phyloP scores from a whole-genome alignment of 352 stramenopile genomes.

The Globisporangium apiculatum region DNA sequence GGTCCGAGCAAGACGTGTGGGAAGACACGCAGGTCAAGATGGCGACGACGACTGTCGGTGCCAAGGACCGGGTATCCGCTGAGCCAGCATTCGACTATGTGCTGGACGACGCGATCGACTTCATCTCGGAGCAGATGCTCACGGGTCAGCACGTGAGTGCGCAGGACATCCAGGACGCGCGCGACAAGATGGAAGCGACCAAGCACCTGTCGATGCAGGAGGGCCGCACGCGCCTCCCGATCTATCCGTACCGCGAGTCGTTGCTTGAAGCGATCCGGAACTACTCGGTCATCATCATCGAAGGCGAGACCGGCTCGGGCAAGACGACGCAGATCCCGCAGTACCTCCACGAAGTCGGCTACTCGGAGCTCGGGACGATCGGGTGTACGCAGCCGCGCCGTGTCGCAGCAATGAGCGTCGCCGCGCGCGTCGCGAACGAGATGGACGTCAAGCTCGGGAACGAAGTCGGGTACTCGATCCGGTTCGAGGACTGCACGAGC shows the following conservation, averaged over 20 bases:
- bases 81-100: slow-evolving; percentile 26
- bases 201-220: slow-evolving; percentile 95
- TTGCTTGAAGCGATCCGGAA: slow-evolving; percentile 97
- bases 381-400: slow-evolving; percentile 94
- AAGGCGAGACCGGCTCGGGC: slow-evolving; percentile 91
- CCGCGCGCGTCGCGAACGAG: slow-evolving; percentile 96
- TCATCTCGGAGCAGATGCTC: slow-evolving; percentile 92
- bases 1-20: slow-evolving; percentile 98
- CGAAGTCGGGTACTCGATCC: slow-evolving; percentile 98
- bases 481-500: slow-evolving; percentile 99
- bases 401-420: slow-evolving; percentile 99
- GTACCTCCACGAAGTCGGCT: slow-evolving; percentile 95
- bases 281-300: slow-evolving; percentile 82
- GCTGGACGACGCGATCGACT: slow-evolving; percentile 99
- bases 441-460: slow-evolving; percentile 97
- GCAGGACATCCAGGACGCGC: slow-evolving; percentile 62
- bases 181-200: slow-evolving; percentile 61
- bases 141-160: slow-evolving; percentile 80
- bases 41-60: slow-evolving; percentile 49
- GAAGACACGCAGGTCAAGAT: slow-evolving; percentile 95
- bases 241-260: slow-evolving; percentile 97
- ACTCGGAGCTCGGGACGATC: slow-evolving; percentile 95
- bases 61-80: slow-evolving; percentile 49
- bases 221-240: slow-evolving; percentile 93
- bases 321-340: slow-evolving; percentile 99